Base-by-base conservation (phyloP, 768 basidiomycete genomes). In the Suillus subalutaceus region DNA sequence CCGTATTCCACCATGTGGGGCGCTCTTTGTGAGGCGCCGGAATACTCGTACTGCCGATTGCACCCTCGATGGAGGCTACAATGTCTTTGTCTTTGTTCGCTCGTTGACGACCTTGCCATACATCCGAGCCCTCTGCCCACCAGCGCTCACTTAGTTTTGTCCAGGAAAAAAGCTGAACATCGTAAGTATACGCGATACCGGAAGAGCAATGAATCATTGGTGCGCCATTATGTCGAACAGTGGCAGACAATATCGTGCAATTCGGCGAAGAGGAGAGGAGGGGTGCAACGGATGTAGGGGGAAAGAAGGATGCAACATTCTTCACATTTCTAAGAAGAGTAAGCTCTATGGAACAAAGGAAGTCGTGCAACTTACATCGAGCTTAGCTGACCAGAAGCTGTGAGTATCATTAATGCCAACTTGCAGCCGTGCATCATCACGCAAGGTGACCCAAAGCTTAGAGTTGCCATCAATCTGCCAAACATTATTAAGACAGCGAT, bases 111-210 rank as follows among this genome's bases (percentile, higher is more conserved):
- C 88, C 86, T 72, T 92, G 90, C 93, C 94, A 96, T 26, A 85
- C 86, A 67, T 93, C 90, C 0, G 92, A 94, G 48, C 92, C 90
- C 69, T 90, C 86, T 0, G 90, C 81, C 90, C 92, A 96, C 93
- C 95, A 97, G 1, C 85, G 79, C 60, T 93, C 91, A 52, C 87
- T 88, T 48, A 98, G 78, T 70, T 90, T 89, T 61, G 88, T 82
- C 89, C 94, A 98, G 6, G 87, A 74, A 37, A 78, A 76, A 1
- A 96, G 83, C 9, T 82, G 77, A 2, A 85, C 63, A 69, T 97
- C 94, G 75, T 93, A 98, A 0, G 93, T 88, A 73, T 92, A 91
- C 4, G 90, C 85, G 23, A 88, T 77, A n/a, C 94, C 93, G 35
- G 87, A 88, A 0, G 93, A 91, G 56, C 92, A 87, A 48, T 88